Evolutionary conservation across 805 yeast genomes (phyloP).

Genomic region (Schwanniomyces vanrijiae): DNA sequence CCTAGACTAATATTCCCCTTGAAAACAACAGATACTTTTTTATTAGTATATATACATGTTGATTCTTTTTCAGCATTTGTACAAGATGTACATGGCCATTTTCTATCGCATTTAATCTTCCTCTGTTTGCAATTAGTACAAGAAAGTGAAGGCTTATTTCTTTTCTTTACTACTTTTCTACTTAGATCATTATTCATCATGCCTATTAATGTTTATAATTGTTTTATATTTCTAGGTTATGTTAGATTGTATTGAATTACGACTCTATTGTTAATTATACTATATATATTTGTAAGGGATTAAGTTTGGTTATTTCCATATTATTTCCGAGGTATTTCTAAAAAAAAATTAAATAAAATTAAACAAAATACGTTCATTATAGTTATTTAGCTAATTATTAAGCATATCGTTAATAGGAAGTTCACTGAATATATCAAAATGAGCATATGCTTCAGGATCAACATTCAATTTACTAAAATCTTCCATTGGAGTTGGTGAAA

Average conservation of each 20-base stretch:
- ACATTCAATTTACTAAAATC: conserved; percentile 9
- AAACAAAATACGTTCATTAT: too few relatives aligned
- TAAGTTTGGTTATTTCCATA: neutral
- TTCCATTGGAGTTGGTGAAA: neutral
- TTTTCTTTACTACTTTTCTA: conserved; percentile 9
- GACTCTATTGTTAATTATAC: too few relatives aligned
- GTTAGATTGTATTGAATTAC: too few relatives aligned
- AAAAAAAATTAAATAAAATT: neutral
- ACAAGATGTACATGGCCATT: conserved; percentile 37
- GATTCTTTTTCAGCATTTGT: conserved; percentile 21
- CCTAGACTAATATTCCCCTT: neutral
- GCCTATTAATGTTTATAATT: neutral
- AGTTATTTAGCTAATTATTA: conserved; percentile 2
- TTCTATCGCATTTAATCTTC: conserved; percentile 38
- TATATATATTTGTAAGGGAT: too few relatives aligned
- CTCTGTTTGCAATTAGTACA: conserved; percentile 36
- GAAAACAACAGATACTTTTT: conserved; percentile 9
- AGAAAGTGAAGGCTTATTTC: conserved; percentile 29
- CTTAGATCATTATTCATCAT: neutral
- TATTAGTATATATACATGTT: conserved; percentile 10
- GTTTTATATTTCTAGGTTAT: too few relatives aligned
- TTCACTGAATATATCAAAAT: conserved; percentile 27
- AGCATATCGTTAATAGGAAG: conserved; percentile 23
- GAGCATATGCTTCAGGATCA: conserved; percentile 13
- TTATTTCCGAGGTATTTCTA: neutral